Evolutionary conservation across 768 basidiomycete species (phyloP), one percentile per base, ranked within the genome.

Genomic region (Gymnopilus junonius): DNA sequence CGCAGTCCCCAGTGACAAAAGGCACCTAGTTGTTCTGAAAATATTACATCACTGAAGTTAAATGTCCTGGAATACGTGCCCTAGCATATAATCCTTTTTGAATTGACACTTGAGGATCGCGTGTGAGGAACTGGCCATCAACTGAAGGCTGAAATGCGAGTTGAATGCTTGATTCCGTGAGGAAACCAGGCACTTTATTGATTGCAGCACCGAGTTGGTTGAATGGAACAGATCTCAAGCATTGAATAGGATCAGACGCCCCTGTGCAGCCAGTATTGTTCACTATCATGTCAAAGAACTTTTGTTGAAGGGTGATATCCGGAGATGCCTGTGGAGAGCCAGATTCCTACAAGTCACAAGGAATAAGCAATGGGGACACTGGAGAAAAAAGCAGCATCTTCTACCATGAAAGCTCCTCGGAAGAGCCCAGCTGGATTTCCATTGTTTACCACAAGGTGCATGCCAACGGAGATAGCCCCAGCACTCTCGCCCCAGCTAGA

Each of bases 401-500:
- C 4, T 46, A 66, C 71, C 79, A 80, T 79, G 63, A 79, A 68
- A 2, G 69, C 77, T 3, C 66, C 76, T 8, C 67, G 72, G 69
- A 79, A 80, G 4, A 80, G 61, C 1, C 73, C 73, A 10, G 66
- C 63, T 11, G 66, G 67, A 27, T 76, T 57, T 12, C 77, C 77
- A 14, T 70, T 61, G 40, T 73, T 68, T 12, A 59, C 14, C 15
- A 79, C 34, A 58, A 80, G 58, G 10, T 83, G 81, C 31, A 77
- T 42, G 4, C 72, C 72, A 14, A 80, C 79, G 51, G 77, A 75
- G 58, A 79, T 74, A 8, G 82, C 81, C 4, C 83, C 84, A 0
- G 82, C 79, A 15, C 75, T 77, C 64, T 80, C 72, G 2, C 85
- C 84, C 70, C 72, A 79, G 17, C 79, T 78, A 14, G 2, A 31